These are phyloP conservation scores for Ophiocordyceps sinensis DNA, from an alignment of 2,329 filamentous ascomycete genomes.

Conservation along the genomic window DNA sequence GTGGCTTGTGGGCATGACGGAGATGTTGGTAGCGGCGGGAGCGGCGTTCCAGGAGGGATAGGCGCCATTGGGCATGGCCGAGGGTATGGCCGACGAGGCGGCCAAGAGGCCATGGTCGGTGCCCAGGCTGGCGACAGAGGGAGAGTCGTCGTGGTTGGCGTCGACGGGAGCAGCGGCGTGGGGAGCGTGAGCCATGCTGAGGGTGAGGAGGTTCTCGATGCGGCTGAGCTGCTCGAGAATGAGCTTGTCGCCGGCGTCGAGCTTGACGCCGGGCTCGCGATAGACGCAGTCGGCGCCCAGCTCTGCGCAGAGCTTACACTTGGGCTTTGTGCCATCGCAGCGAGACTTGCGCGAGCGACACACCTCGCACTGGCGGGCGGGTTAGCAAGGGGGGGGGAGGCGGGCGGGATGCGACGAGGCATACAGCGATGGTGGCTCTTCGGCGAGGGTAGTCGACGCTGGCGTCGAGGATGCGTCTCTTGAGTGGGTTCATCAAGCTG, in stretches of 20 bases:
- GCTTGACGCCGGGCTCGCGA: conserved; percentile 72
- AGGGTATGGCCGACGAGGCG: conserved; percentile 29
- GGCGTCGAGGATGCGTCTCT: conserved; percentile 46
- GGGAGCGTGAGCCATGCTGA: conserved; percentile 39
- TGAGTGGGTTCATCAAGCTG: conserved; percentile 40
- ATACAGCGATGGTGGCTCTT: conserved; percentile 51
- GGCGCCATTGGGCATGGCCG: conserved; percentile 46
- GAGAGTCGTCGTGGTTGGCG: conserved; percentile 47
- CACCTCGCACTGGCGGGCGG: conserved; percentile 51
- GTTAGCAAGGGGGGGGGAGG: too few relatives aligned
- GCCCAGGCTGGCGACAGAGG: conserved; percentile 44
- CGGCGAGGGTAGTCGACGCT: conserved; percentile 49
- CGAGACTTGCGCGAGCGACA: conserved; percentile 68
- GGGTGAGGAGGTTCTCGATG: conserved; percentile 68
- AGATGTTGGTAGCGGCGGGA: conserved; percentile 48
- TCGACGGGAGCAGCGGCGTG: conserved; percentile 28
- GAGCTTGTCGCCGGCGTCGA: conserved; percentile 75
- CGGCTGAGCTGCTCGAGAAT: conserved; percentile 66
- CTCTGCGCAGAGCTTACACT: conserved; percentile 73
- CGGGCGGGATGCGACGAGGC: conserved; percentile 12
- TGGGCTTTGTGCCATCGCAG: conserved; percentile 66
- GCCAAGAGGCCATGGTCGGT: conserved; percentile 38
- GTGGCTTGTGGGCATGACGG: conserved; percentile 74
- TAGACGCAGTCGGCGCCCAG: conserved; percentile 74
- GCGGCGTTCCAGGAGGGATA: conserved; percentile 56